Percentiles rank a stretch among this genome's conserved stretches.
Evolutionary conservation across 805 yeast genomes (phyloP).

Genomic region (Starmerella scarabaei): DNA sequence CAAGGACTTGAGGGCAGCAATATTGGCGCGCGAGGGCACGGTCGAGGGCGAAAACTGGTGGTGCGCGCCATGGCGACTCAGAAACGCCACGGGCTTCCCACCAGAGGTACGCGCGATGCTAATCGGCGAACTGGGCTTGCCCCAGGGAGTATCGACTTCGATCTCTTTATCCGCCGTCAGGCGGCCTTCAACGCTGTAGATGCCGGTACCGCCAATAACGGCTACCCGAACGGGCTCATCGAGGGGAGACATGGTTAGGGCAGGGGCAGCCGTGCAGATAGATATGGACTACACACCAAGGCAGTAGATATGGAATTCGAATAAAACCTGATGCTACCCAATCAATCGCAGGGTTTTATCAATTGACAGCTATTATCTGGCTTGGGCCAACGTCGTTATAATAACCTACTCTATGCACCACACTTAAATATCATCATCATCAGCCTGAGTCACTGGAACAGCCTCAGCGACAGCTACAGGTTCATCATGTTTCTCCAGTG

Average conservation of each 20-base stretch:
- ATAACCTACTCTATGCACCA: background rate
- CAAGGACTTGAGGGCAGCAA: slow-evolving; percentile 80
- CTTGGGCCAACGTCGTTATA: too few species aligned
- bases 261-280: too few species aligned
- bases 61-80: slow-evolving; percentile 86
- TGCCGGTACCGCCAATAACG: slow-evolving; percentile 96
- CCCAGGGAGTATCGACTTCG: slow-evolving; percentile 90
- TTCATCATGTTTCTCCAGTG: slow-evolving; percentile 4
- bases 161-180: slow-evolving; percentile 75
- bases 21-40: slow-evolving; percentile 88
- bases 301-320: too few species aligned
- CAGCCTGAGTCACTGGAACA: too few species aligned
- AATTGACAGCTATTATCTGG: too few species aligned
- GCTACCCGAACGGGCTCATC: slow-evolving; percentile 56
- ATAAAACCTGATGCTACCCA: too few species aligned
- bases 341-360: too few species aligned
- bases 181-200: slow-evolving; percentile 62
- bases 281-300: too few species aligned
- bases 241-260: slow-evolving; percentile 1
- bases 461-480: background rate
- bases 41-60: slow-evolving; percentile 85
- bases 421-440: background rate
- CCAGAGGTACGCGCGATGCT: slow-evolving; percentile 66
- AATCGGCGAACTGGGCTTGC: slow-evolving; percentile 85
- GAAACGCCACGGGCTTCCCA: slow-evolving; percentile 81